phyloP scores from a whole-genome alignment of 2,329 filamentous ascomycete species.

The Apiospora hydei region DNA sequence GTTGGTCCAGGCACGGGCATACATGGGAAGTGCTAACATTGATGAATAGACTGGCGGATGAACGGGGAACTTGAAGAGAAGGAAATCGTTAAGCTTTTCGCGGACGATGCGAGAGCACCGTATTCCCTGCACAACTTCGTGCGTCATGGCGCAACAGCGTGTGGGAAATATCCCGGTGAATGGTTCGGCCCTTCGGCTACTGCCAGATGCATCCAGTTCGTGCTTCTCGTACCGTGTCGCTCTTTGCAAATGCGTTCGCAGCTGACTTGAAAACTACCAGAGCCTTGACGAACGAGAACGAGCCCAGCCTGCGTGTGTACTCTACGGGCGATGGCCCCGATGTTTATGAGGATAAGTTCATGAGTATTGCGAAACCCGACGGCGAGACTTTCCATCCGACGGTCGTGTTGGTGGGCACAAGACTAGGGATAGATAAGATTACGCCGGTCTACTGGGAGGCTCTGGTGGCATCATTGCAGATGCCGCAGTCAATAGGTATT shows the following conservation, averaged over 20 bases:
- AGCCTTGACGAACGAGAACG: conserved; percentile 74
- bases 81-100: conserved; percentile 79
- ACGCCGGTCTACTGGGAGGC: conserved; percentile 96
- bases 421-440: conserved; percentile 91
- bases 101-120: conserved; percentile 83
- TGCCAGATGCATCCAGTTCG: conserved; percentile 90
- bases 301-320: conserved; percentile 78
- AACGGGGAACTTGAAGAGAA: conserved; percentile 67
- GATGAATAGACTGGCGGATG: conserved; percentile 74
- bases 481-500: conserved; percentile 93
- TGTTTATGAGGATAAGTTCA: conserved; percentile 90
- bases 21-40: conserved; percentile 29
- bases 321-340: conserved; percentile 89
- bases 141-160: conserved; percentile 81
- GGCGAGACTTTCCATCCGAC: conserved; percentile 79
- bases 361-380: conserved; percentile 75
- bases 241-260: neutral
- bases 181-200: conserved; percentile 99
- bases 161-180: conserved; percentile 93
- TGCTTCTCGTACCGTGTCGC: conserved; percentile 22
- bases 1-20: conserved; percentile 17
- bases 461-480: conserved; percentile 83
- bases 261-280: conserved; percentile 50
- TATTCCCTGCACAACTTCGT: conserved; percentile 98
- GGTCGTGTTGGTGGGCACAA: conserved; percentile 85